Percentiles rank a stretch among this genome's conserved stretches.
These are phyloP conservation scores for Lentinula lateritia DNA, from an alignment of 768 basidiomycete genomes.

Conservation along the genomic window DNA sequence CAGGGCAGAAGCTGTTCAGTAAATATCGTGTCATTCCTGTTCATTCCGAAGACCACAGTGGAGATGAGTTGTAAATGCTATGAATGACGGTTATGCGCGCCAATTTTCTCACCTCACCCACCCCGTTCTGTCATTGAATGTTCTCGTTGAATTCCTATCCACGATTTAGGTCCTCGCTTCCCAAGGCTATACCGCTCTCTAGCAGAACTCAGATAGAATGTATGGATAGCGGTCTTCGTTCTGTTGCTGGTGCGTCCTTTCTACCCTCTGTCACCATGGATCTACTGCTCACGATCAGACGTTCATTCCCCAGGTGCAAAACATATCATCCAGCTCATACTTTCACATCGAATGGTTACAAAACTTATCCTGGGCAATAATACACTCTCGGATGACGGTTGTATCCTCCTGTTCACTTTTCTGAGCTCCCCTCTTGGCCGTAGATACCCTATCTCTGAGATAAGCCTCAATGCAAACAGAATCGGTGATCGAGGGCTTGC, in stretches of 20 bases:
- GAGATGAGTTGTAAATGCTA: neutral
- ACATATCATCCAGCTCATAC: slow-evolving; percentile 41
- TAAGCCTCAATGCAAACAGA: slow-evolving; percentile 51
- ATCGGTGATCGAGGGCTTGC: slow-evolving; percentile 52
- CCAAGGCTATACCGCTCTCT: neutral
- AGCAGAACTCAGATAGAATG: slow-evolving; percentile 19
- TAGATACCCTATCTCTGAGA: slow-evolving; percentile 42
- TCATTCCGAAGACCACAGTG: neutral
- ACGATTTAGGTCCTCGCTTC: neutral
- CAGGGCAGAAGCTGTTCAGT: slow-evolving; percentile 26
- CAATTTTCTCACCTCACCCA: neutral
- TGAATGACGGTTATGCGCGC: neutral
- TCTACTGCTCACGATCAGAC: neutral
- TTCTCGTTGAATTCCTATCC: neutral
- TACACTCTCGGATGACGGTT: slow-evolving; percentile 52
- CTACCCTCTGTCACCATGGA: neutral
- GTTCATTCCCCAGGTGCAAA: slow-evolving; percentile 39
- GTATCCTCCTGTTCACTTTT: slow-evolving; percentile 47
- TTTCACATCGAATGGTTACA: slow-evolving; percentile 39
- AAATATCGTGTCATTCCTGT: neutral
- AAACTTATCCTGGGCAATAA: slow-evolving; percentile 55
- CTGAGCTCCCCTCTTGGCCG: slow-evolving; percentile 43
- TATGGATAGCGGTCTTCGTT: slow-evolving; percentile 20
- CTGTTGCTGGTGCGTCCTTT: slow-evolving; percentile 16
- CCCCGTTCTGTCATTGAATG: neutral